Conservation (phyloP, 176 grass and related monocot species). For the Zizania latifolia region DNA sequence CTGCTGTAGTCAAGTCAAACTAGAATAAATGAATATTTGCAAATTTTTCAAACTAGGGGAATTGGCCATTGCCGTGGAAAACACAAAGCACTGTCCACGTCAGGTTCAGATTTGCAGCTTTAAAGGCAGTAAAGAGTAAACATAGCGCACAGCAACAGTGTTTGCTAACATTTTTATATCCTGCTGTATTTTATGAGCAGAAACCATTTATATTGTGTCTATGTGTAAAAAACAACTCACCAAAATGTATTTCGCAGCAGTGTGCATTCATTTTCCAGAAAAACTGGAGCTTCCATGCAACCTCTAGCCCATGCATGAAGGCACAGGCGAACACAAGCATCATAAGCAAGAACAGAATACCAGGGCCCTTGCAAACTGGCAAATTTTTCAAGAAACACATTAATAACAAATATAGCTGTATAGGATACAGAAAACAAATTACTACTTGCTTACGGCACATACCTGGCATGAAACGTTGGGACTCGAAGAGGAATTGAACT, state of each 20-base stretch:
- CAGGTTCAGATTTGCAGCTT: neutral
- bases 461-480: constrained; percentile 96
- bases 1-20: neutral
- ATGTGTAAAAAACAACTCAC: constrained; percentile 41
- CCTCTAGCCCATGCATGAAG: constrained; percentile 97
- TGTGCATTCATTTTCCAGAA: constrained; percentile 91
- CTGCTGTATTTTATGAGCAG: neutral
- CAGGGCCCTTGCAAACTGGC: constrained; percentile 86
- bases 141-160: constrained; percentile 14
- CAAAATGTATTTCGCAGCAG: constrained; percentile 81
- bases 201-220: neutral
- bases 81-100: neutral
- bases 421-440: constrained; percentile 11
- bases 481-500: constrained; percentile 63
- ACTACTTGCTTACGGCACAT: constrained; percentile 13
- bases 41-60: neutral
- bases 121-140: neutral
- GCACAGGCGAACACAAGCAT: constrained; percentile 91
- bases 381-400: constrained; percentile 31
- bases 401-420: constrained; percentile 33
- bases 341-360: constrained; percentile 98
- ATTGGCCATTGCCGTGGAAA: neutral
- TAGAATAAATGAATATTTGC: neutral
- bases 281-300: constrained; percentile 94
- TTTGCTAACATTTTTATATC: neutral